Base-by-base conservation (phyloP, 768 basidiomycete genomes). In the Lepiota venenata region DNA sequence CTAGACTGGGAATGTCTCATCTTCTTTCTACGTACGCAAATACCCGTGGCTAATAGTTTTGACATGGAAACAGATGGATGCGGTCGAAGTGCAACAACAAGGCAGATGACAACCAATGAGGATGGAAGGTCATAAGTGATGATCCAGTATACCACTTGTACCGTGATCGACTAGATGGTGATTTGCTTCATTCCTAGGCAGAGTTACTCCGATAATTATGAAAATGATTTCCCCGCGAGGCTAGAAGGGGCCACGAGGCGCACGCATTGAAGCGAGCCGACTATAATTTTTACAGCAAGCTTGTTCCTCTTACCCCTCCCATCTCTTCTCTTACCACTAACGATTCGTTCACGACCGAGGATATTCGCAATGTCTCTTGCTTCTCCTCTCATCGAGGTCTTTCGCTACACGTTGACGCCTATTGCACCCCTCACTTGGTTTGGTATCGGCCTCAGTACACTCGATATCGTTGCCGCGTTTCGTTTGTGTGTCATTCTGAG, bases 401-500 rank as follows among this genome's bases (percentile, higher is more conserved):
- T 78, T 63, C 72, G 76, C 52, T 77, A 76, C 49, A 68, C 72
- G 54, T 67, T 90, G 21, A 64, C 78, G 53, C 87, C 87, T 16
- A 67, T 87, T 36, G 75, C 83, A 0, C 85, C 84, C 0, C 85
- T 89, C 61, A 74, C 81, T 16, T 87, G 84, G 83, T 79, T 88
- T 63, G 84, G 82, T 3, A 64, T 81, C 52, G 51, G 67, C 15
- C 71, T 89, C 55, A 82, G 73, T 63, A 79, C 84, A 0, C 74
- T 92, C 27, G 90, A 91, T 66, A 63, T 90, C 51, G 73, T 79
- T 2, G 88, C 84, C 16, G 79, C 84, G 0, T 65, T 91, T 51
- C 80, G 89, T 35, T 79, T 91, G 39, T 89, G 88, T 61, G 63
- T 88, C 49, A 73, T 81, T 22, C 72, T 92, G 35, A 78, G 88